Evolutionary conservation across 495 filamentous ascomycete species (phyloP).

Genomic region (Neurospora sp.): DNA sequence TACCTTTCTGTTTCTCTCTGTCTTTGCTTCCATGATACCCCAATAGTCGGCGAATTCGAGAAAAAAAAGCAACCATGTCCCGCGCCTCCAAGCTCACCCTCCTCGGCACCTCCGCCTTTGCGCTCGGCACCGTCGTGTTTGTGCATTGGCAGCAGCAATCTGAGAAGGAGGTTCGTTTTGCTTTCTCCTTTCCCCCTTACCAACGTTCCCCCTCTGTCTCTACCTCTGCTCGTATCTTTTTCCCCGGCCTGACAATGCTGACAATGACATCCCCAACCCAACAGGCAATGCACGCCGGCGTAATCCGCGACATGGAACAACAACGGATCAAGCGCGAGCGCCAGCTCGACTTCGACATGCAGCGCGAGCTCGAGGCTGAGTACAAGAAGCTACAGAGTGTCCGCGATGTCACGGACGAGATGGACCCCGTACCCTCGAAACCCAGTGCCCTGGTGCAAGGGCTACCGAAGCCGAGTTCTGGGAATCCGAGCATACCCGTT

Average conservation of each 20-base stretch:
- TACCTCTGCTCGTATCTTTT: no score
- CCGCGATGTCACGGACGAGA: conserved; percentile 25
- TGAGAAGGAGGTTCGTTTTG: conserved; percentile 66
- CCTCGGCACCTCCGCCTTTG: conserved; percentile 62
- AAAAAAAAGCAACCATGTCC: conserved; percentile 52
- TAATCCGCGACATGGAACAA: conserved; percentile 90
- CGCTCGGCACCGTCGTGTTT: conserved; percentile 66
- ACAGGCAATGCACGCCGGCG: conserved; percentile 87
- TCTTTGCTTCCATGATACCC: neutral
- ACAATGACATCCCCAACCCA: no score
- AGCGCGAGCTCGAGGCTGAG: conserved; percentile 73
- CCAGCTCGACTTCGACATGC: conserved; percentile 88
- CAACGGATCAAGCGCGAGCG: conserved; percentile 80
- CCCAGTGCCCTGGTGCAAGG: neutral
- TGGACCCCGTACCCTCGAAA: neutral
- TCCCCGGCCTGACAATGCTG: no score
- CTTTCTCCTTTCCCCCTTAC: no score
- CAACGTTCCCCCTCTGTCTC: no score
- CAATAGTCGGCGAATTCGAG: no score
- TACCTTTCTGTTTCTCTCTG: neutral
- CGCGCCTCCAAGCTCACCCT: conserved; percentile 80
- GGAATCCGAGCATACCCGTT: neutral
- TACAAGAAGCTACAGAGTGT: conserved; percentile 75
- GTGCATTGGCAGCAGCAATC: conserved; percentile 80
- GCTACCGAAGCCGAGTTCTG: neutral